These are phyloP conservation scores for Microthyrium microscopicum DNA, from an alignment of 2,329 filamentous ascomycete genomes.

Conservation along the genomic window DNA sequence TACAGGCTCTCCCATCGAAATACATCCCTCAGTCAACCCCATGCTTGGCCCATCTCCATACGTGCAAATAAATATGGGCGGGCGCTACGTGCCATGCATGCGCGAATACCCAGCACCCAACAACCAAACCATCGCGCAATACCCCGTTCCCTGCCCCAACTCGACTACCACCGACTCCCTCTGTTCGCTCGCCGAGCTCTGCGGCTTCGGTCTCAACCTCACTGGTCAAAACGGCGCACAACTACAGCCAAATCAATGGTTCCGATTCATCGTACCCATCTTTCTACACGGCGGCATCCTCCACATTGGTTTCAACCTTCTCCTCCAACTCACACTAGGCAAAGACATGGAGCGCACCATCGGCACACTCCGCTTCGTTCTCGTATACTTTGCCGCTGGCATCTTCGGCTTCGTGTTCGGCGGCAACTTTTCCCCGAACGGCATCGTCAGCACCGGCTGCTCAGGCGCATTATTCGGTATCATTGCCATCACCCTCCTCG, in stretches of 20 bases:
- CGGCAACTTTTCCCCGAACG: constrained; percentile 75
- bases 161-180: constrained; percentile 34
- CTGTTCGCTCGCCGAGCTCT: constrained; percentile 68
- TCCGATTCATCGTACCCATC: constrained; percentile 84
- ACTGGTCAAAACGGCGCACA: constrained; percentile 35
- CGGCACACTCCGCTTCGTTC: constrained; percentile 68
- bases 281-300: constrained; percentile 90
- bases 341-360: constrained; percentile 87
- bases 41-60: constrained; percentile 92
- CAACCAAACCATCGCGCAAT: constrained; percentile 14
- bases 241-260: constrained; percentile 82
- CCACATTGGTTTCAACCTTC: constrained; percentile 89
- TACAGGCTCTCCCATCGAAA: constrained; percentile 64
- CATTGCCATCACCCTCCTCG: constrained; percentile 72
- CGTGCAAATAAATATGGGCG: constrained; percentile 92
- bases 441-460: constrained; percentile 66
- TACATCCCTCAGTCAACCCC: constrained; percentile 75
- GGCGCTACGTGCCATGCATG: constrained; percentile 88
- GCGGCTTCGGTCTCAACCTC: constrained; percentile 54
- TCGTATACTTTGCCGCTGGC: constrained; percentile 80
- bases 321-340: constrained; percentile 77
- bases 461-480: constrained; percentile 87
- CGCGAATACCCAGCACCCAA: constrained; percentile 52
- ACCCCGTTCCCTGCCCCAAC: constrained; percentile 57
- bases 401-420: constrained; percentile 95